These are phyloP conservation scores for Coemansia sp. DNA, from an alignment of 192 early-diverging fungal genomes.

Conservation along the genomic window DNA sequence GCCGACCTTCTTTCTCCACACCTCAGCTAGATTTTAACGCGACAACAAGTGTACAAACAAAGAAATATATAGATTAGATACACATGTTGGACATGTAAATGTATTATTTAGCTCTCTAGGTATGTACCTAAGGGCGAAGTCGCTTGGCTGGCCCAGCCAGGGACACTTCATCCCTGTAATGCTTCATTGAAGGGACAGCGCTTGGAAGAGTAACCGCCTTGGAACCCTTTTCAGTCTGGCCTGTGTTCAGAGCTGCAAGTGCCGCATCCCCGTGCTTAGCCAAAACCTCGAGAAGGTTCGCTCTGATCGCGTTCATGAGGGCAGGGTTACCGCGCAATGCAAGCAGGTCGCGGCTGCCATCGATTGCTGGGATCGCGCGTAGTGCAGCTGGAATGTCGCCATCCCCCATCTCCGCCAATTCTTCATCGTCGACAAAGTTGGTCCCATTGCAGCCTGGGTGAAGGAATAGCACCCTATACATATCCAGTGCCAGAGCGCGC, in stretches of 20 bases:
- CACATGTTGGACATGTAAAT: not conserved
- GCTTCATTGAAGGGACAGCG: not conserved
- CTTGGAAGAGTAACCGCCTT: too few species aligned
- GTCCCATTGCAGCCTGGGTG: not conserved
- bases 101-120: not conserved
- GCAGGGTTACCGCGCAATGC: not conserved
- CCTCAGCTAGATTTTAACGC: not conserved
- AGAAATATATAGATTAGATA: not conserved
- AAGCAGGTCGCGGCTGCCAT: not conserved
- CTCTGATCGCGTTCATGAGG: not conserved
- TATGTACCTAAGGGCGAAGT: not conserved
- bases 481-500: not conserved
- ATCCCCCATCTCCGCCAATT: too few species aligned
- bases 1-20: not conserved
- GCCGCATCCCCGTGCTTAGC: not conserved
- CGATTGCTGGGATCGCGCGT: too few species aligned
- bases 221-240: not conserved
- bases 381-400: too few species aligned
- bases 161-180: not conserved
- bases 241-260: not conserved
- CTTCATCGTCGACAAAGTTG: too few species aligned
- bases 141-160: not conserved
- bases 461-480: not conserved
- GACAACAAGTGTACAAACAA: not conserved
- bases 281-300: not conserved